Conservation (phyloP, 2,329 filamentous ascomycete species). For the Scytalidium sp. region DNA sequence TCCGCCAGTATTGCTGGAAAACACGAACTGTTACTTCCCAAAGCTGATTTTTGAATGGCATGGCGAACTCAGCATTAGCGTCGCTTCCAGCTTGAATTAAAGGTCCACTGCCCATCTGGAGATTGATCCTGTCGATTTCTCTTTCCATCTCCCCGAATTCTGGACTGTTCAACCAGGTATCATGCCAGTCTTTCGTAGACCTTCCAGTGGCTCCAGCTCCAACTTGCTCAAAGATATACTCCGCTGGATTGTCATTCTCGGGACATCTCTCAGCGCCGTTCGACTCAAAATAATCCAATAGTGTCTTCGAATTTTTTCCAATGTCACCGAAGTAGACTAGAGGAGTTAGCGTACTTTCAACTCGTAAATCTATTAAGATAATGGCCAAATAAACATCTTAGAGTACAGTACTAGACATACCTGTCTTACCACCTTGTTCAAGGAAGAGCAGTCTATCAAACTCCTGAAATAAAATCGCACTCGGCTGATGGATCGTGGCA, state of each 20-base stretch:
- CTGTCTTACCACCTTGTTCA: slow-evolving; percentile 72
- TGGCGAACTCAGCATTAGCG: slow-evolving; percentile 67
- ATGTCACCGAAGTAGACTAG: slow-evolving; percentile 78
- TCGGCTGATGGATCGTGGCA: slow-evolving; percentile 94
- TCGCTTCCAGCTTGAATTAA: slow-evolving; percentile 43
- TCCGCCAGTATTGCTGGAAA: slow-evolving; percentile 78
- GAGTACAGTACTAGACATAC: slow-evolving; percentile 39
- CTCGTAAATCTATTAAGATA: no score
- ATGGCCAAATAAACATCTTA: no score
- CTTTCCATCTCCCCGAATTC: slow-evolving; percentile 28
- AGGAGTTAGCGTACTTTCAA: no score
- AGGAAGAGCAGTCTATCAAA: slow-evolving; percentile 81
- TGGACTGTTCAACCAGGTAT: slow-evolving; percentile 32
- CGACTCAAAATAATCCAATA: slow-evolving; percentile 67
- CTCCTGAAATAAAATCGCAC: slow-evolving; percentile 88
- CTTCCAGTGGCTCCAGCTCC: slow-evolving; percentile 59
- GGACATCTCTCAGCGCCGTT: slow-evolving; percentile 67
- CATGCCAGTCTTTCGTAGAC: slow-evolving; percentile 59
- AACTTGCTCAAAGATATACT: slow-evolving; percentile 44
- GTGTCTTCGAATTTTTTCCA: slow-evolving; percentile 40
- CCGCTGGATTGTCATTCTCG: slow-evolving; percentile 71
- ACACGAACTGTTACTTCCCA: slow-evolving; percentile 62
- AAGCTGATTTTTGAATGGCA: slow-evolving; percentile 67
- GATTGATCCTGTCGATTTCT: slow-evolving; percentile 22
- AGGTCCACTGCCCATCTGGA: slow-evolving; percentile 50